phyloP scores from a whole-genome alignment of 1,139 yeast species.

The Geotrichum cucujoidarum region DNA sequence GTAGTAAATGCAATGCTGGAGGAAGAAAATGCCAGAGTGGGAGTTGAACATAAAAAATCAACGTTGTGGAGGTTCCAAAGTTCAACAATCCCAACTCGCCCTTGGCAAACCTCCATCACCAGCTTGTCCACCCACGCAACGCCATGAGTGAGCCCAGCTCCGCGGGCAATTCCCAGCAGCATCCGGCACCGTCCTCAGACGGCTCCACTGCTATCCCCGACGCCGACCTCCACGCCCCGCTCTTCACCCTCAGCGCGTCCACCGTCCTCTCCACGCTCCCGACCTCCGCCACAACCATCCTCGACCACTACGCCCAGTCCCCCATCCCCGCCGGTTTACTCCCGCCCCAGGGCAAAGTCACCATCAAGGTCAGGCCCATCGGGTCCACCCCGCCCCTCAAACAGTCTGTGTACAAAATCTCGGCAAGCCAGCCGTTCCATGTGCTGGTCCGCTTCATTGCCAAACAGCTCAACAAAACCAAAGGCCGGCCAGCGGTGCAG shows the following conservation, averaged over 20 bases:
- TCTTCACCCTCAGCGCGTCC: constrained; percentile 33
- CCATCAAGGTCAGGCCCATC: constrained; percentile 37
- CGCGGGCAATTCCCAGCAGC: too few relatives aligned
- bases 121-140: too few relatives aligned
- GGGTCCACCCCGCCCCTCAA: constrained; percentile 40
- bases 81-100: too few relatives aligned
- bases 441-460: constrained; percentile 37
- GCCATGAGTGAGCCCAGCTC: too few relatives aligned
- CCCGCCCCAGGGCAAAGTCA: constrained; percentile 21
- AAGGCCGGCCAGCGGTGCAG: constrained; percentile 26
- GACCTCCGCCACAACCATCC: constrained; percentile 29
- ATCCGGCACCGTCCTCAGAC: too few relatives aligned
- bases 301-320: constrained; percentile 26
- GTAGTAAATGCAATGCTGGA: too few relatives aligned
- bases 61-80: too few relatives aligned
- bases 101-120: too few relatives aligned
- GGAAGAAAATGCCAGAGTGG: too few relatives aligned
- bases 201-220: constrained; percentile 28
- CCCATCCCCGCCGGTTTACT: neutral
- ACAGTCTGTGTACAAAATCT: constrained; percentile 36
- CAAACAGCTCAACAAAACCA: constrained; percentile 36
- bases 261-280: constrained; percentile 33
- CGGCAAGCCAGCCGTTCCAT: constrained; percentile 36
- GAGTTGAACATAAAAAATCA: too few relatives aligned
- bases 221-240: constrained; percentile 29